Conservation (phyloP, 2,329 filamentous ascomycete genomes). For the Neopestalotiopsis sp. region DNA sequence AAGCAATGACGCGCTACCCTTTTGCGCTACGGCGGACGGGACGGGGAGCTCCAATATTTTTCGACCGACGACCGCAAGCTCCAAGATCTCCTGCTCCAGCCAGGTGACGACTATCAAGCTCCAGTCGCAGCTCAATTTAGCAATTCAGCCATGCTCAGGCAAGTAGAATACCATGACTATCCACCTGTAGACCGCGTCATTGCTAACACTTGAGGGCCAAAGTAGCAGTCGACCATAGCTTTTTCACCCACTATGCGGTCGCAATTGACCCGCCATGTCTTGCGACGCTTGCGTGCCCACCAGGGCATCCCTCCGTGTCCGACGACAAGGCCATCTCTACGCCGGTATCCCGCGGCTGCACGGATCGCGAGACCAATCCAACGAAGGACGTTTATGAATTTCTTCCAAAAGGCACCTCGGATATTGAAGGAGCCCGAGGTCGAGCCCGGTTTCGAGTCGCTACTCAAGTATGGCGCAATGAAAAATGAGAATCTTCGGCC, state of each 20-base stretch:
- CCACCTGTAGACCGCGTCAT: slow-evolving; percentile 18
- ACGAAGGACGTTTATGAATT: slow-evolving; percentile 65
- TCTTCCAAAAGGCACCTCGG: slow-evolving; percentile 66
- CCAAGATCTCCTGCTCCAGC: background rate
- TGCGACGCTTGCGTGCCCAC: slow-evolving; percentile 43
- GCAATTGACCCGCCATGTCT: slow-evolving; percentile 42
- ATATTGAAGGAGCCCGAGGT: slow-evolving; percentile 66
- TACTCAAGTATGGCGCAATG: slow-evolving; percentile 72
- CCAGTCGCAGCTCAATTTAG: slow-evolving; percentile 3
- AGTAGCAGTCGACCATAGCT: slow-evolving; percentile 34
- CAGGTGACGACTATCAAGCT: slow-evolving; percentile 4
- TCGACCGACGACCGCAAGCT: slow-evolving; percentile 1
- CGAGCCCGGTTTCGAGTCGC: slow-evolving; percentile 73
- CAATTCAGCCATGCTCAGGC: slow-evolving; percentile 36
- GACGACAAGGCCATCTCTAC: slow-evolving; percentile 31
- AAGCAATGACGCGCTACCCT: background rate
- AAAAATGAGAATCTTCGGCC: slow-evolving; percentile 68
- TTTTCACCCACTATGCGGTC: slow-evolving; percentile 40
- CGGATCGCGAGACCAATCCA: slow-evolving; percentile 38
- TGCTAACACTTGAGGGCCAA: slow-evolving; percentile 28
- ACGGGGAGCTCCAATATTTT: slow-evolving; percentile 10
- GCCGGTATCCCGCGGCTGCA: slow-evolving; percentile 35
- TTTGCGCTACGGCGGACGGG: background rate
- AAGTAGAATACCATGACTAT: slow-evolving; percentile 22
- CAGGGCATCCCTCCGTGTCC: slow-evolving; percentile 27